phyloP scores from a whole-genome alignment of 495 filamentous ascomycete genomes.

The Lasiosphaeria hispida region DNA sequence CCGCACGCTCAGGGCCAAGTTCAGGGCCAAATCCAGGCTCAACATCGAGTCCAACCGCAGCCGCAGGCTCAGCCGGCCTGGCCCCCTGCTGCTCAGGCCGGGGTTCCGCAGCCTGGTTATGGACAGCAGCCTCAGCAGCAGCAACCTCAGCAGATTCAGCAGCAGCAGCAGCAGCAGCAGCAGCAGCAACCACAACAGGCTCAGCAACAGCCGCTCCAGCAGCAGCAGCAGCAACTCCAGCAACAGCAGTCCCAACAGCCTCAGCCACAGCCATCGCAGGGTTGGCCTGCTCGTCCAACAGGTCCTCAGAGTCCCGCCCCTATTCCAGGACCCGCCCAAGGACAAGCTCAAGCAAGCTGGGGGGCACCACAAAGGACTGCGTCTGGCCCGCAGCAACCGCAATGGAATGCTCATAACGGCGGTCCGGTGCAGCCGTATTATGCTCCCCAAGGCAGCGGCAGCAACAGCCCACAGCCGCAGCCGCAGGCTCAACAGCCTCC shows the following conservation, averaged over 20 bases:
- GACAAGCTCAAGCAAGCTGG: too few species aligned
- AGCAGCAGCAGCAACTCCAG: neutral
- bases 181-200: too few species aligned
- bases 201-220: too few species aligned
- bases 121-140: neutral
- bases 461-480: constrained; percentile 5
- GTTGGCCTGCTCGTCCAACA: too few species aligned
- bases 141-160: neutral
- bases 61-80: too few species aligned
- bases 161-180: neutral
- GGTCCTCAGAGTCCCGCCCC: too few species aligned
- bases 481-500: constrained; percentile 17
- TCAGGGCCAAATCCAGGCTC: too few species aligned
- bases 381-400: neutral
- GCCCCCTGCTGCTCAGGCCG: too few species aligned
- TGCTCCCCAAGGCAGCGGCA: neutral
- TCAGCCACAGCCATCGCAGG: neutral
- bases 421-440: neutral
- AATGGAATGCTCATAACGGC: neutral
- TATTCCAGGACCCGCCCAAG: too few species aligned
- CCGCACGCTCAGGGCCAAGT: neutral
- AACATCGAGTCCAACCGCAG: too few species aligned
- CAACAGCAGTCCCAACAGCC: neutral
- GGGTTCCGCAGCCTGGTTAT: neutral
- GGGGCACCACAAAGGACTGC: too few species aligned